A percentile compares a stretch with the other conserved stretches of the same genome.
phyloP scores from a whole-genome alignment of 208 protist species.

The Trypanosoma theileri region DNA sequence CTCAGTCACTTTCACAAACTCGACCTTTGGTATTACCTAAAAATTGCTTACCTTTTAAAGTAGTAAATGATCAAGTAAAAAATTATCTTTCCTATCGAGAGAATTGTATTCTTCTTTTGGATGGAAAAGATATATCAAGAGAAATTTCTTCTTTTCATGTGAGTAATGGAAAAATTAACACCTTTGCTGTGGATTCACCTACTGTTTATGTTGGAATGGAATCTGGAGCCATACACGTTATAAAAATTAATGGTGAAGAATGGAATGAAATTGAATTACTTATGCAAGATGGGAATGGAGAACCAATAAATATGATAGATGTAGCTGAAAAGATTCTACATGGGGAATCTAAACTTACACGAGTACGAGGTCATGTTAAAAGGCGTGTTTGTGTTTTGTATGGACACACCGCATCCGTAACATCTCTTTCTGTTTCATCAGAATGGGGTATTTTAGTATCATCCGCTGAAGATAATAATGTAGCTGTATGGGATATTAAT shows the following conservation, averaged over 20 bases:
- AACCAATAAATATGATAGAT: background rate
- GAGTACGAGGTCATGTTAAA: constrained; percentile 5
- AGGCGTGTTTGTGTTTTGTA: constrained; percentile 25
- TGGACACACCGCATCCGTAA: constrained; percentile 31
- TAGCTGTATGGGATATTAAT: constrained; percentile 31
- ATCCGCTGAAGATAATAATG: constrained; percentile 25
- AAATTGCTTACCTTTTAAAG: constrained; percentile 28
- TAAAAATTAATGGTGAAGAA: constrained; percentile 22
- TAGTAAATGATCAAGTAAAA: constrained; percentile 28
- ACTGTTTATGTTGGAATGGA: constrained; percentile 34
- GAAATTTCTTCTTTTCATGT: constrained; percentile 30
- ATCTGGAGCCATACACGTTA: constrained; percentile 31
- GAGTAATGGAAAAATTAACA: constrained; percentile 16
- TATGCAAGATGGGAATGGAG: constrained; percentile 8
- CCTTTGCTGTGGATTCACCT: constrained; percentile 18
- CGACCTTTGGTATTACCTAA: constrained; percentile 21
- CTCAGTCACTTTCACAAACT: constrained; percentile 5
- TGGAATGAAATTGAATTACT: constrained; percentile 20
- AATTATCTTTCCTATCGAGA: constrained; percentile 22
- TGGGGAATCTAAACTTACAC: background rate
- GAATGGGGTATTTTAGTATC: constrained; percentile 41
- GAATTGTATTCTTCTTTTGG: constrained; percentile 29
- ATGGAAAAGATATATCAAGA: constrained; percentile 26
- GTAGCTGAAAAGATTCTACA: constrained; percentile 7
- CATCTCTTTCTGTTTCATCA: constrained; percentile 18